Percentiles rank a stretch among this genome's conserved stretches.
phyloP scores from a whole-genome alignment of 1,284 basidiomycete genomes.

The Leccinum subfulvum region DNA sequence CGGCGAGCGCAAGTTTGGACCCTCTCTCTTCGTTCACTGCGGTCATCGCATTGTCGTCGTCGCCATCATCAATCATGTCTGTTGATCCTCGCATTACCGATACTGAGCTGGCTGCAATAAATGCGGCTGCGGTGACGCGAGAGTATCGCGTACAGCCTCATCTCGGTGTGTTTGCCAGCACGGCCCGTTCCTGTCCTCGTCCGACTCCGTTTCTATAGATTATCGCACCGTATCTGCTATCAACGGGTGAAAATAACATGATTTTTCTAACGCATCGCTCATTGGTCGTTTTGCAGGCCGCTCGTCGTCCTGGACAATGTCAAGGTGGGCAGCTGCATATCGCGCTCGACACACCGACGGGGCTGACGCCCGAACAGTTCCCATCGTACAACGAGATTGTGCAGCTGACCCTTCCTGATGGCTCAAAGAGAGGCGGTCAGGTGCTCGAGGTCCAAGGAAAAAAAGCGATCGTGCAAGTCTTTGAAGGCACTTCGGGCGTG shows the following conservation, averaged over 20 bases:
- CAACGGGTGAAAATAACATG: slow-evolving; percentile 71
- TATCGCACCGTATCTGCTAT: slow-evolving; percentile 96
- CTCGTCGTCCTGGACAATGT: slow-evolving; percentile 98
- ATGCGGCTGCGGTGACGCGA: slow-evolving; percentile 83
- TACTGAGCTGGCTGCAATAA: slow-evolving; percentile 77
- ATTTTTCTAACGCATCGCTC: slow-evolving; percentile 1
- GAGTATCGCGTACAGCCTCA: slow-evolving; percentile 87
- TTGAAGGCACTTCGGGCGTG: slow-evolving; percentile 97
- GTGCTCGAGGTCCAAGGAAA: slow-evolving; percentile 98
- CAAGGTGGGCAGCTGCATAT: slow-evolving; percentile 60
- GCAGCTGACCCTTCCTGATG: slow-evolving; percentile 93
- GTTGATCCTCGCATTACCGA: slow-evolving; percentile 65
- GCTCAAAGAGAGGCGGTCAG: slow-evolving; percentile 92
- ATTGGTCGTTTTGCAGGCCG: slow-evolving; percentile 52
- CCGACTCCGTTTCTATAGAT: slow-evolving; percentile 50
- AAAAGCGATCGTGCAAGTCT: slow-evolving; percentile 99
- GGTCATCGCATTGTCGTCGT: background rate
- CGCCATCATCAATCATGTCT: slow-evolving; percentile 39
- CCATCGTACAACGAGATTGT: slow-evolving; percentile 99
- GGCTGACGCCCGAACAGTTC: slow-evolving; percentile 57
- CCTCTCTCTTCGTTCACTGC: slow-evolving; percentile 1
- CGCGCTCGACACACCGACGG: slow-evolving; percentile 9
- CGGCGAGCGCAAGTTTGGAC: slow-evolving; percentile 10
- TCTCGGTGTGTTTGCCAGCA: slow-evolving; percentile 60
- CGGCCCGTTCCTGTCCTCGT: background rate